Evolutionary conservation across 495 filamentous ascomycete species (phyloP).

Genomic region (Penicillium bovifimosum): DNA sequence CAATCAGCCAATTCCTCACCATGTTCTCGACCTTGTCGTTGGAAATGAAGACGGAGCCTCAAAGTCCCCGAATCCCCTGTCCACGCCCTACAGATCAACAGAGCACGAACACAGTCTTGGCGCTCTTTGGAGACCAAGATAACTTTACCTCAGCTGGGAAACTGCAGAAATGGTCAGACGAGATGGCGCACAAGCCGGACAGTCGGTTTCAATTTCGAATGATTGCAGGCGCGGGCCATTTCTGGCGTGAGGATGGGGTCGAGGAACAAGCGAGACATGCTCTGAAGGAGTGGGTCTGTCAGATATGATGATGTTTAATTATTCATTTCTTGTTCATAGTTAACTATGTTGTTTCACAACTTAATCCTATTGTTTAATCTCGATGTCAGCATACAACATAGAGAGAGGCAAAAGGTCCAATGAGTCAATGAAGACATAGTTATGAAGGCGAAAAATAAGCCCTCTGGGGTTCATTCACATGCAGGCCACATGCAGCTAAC

Average conservation of each 20-base stretch:
- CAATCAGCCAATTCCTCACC: slow-evolving; percentile 54
- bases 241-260: slow-evolving; percentile 70
- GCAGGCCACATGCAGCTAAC: neutral
- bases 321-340: neutral
- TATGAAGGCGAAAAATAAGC: neutral
- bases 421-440: neutral
- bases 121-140: slow-evolving; percentile 70
- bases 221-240: slow-evolving; percentile 70
- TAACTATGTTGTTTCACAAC: neutral
- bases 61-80: slow-evolving; percentile 32
- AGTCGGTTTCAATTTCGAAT: slow-evolving; percentile 50
- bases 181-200: slow-evolving; percentile 37
- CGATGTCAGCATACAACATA: neutral
- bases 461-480: neutral
- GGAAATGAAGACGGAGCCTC: slow-evolving; percentile 20
- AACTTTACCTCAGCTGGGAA: slow-evolving; percentile 66
- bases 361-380: neutral
- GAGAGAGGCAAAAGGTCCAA: neutral
- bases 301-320: slow-evolving; percentile 7
- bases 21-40: slow-evolving; percentile 42
- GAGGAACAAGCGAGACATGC: slow-evolving; percentile 45
- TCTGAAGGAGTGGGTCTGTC: slow-evolving; percentile 40
- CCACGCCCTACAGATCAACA: slow-evolving; percentile 48
- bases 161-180: slow-evolving; percentile 63
- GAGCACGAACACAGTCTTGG: slow-evolving; percentile 54